Base-by-base conservation (phyloP, 208 protist species). In the Leishmania martiniquensis region DNA sequence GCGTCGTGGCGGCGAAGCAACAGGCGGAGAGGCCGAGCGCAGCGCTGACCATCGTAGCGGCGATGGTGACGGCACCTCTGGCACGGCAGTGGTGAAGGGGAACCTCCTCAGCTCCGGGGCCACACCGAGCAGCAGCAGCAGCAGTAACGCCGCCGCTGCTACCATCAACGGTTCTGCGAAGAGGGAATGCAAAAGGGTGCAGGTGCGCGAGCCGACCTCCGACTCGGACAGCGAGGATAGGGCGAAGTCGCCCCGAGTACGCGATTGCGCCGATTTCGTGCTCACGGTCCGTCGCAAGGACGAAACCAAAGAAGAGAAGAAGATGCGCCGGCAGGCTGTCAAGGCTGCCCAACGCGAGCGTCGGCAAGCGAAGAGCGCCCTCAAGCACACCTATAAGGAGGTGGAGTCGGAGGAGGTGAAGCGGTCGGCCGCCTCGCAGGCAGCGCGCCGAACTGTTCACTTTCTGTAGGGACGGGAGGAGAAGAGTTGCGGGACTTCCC, bases 251-350 rank as follows among this genome's bases (percentile, higher is more conserved):
- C 12, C n/a, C 32, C 47, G 68, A 52, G 54, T 2, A 2, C n/a
- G 42, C 45, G 44, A 54, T 20, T 57, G 32, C 20, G 32, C 67
- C 5, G 65, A 59, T 13, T 5, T 75, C 0, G 34, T 91, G 13
- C 70, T 72, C 44, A 77, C 69, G 22, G 67, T 84, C 22, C 88
- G 93, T 34, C 73, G 25, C 3, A 93, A 94, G 49, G 85, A 85
- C 22, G 95, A 98, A 72, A 95, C 95, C 20, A 91, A 86, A 60
- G 92, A 98, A 77, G 93, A 98, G 76, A 93, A 92, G 77, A 95
- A 91, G 78, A 59, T 91, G 77, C 87, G 95, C 22, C 86, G 91
- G 29, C 85, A 97, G 82, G 83, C 89, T 12, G 91, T 93, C 25
- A 98, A 98, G 85, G 70, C 86, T 29, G 77, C 84, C 12, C 91